These are phyloP conservation scores for Heimioporus sp. DNA, from an alignment of 768 basidiomycete species.

Conservation along the genomic window DNA sequence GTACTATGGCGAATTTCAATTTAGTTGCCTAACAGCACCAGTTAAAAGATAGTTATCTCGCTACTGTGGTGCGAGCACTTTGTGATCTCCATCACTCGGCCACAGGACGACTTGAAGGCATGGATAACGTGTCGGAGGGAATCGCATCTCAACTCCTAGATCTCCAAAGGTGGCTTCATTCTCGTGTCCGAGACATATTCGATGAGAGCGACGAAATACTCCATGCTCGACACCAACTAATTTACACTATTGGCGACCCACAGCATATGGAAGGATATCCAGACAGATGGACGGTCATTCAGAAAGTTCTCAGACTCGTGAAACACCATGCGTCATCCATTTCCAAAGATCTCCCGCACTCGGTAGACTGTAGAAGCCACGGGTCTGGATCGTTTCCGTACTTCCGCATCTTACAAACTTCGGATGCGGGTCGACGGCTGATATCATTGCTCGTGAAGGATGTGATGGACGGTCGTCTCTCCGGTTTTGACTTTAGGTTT, in stretches of 20 bases:
- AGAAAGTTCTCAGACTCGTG: not conserved
- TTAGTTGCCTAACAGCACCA: no score
- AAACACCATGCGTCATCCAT: not conserved
- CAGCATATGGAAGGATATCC: not conserved
- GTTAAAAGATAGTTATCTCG: no score
- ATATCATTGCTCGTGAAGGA: conserved; percentile 2
- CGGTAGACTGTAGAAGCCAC: not conserved
- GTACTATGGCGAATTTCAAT: no score
- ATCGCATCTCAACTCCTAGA: not conserved
- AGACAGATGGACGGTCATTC: not conserved
- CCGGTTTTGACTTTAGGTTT: not conserved
- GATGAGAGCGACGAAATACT: conserved; percentile 24
- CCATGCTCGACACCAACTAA: not conserved
- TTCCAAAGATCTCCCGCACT: not conserved
- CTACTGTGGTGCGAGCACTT: no score
- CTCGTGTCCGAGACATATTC: conserved; percentile 10
- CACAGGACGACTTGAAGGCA: no score
- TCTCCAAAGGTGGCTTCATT: conserved; percentile 15
- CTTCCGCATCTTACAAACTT: conserved; percentile 4
- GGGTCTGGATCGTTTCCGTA: conserved; percentile 8
- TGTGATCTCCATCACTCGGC: not conserved
- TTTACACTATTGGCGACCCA: not conserved
- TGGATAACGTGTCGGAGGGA: not conserved
- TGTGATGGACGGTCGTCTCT: conserved; percentile 10
- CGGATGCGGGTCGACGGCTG: not conserved